Conservation (phyloP, 441 rosid species). For the Metrosideros polymorpha region DNA sequence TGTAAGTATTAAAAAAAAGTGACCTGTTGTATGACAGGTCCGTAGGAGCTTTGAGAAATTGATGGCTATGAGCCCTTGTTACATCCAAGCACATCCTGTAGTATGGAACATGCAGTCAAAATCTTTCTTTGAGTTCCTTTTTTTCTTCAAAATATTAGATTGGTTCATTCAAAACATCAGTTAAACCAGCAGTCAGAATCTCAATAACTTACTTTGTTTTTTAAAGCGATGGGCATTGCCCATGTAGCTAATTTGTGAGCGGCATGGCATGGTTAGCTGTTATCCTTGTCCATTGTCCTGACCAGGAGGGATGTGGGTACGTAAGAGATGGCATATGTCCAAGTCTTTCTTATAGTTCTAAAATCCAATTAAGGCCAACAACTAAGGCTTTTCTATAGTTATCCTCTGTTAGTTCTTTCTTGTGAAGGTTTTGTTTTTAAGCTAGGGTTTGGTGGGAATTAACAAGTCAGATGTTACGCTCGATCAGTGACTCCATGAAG, state of each 20-base stretch:
- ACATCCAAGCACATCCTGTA: neutral
- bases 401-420: neutral
- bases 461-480: neutral
- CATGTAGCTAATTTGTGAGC: neutral
- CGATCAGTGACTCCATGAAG: neutral
- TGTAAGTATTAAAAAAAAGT: too few relatives aligned
- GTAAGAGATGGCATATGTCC: neutral
- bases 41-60: neutral
- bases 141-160: neutral
- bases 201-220: neutral
- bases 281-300: neutral
- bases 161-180: neutral
- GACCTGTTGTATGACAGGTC: neutral
- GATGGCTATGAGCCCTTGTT: neutral
- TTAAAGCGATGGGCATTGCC: neutral
- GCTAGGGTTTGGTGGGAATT: neutral
- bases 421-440: neutral
- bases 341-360: neutral
- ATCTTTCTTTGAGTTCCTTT: neutral
- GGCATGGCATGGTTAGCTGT: neutral
- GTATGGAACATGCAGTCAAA: neutral
- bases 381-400: neutral
- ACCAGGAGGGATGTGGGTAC: neutral
- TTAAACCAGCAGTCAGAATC: neutral
- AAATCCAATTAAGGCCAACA: neutral